phyloP scores from a whole-genome alignment of 352 stramenopile genomes.

The Phytophthora europaea region DNA sequence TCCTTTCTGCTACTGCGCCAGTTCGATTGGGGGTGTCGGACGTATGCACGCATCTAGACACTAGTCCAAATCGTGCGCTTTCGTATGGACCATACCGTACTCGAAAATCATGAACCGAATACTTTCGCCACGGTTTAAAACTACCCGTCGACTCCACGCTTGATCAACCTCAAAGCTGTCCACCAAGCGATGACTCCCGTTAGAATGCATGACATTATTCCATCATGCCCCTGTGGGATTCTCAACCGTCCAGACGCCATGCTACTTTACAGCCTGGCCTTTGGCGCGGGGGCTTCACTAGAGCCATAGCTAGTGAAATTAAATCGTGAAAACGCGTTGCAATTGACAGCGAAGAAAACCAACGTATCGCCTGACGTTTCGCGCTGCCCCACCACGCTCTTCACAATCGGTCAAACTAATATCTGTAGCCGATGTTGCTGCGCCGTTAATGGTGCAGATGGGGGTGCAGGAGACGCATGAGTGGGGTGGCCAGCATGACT shows the following conservation, averaged over 20 bases:
- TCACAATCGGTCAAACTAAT: background rate
- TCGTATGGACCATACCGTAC: background rate
- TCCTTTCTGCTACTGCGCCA: background rate
- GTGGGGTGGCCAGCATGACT: too few species aligned
- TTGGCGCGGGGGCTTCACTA: slow-evolving; percentile 3
- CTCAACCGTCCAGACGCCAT: background rate
- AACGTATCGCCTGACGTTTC: background rate
- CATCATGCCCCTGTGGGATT: background rate
- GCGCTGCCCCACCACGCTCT: background rate
- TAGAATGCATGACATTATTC: slow-evolving; percentile 15
- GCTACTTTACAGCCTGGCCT: slow-evolving; percentile 5
- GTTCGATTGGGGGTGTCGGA: background rate
- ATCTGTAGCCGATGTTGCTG: background rate
- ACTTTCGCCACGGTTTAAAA: slow-evolving; percentile 5
- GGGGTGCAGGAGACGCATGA: too few species aligned
- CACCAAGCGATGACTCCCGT: background rate
- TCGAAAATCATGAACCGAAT: background rate
- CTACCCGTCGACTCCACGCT: slow-evolving; percentile 1
- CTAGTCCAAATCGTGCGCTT: background rate
- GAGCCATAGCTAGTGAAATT: slow-evolving; percentile 2
- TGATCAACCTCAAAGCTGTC: slow-evolving; percentile 3
- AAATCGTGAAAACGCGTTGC: slow-evolving; percentile 2
- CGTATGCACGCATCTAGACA: background rate
- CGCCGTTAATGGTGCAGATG: too few species aligned
- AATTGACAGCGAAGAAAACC: slow-evolving; percentile 10